phyloP scores from a whole-genome alignment of 306 rosid species.

The Cucurbita argyrosperma region DNA sequence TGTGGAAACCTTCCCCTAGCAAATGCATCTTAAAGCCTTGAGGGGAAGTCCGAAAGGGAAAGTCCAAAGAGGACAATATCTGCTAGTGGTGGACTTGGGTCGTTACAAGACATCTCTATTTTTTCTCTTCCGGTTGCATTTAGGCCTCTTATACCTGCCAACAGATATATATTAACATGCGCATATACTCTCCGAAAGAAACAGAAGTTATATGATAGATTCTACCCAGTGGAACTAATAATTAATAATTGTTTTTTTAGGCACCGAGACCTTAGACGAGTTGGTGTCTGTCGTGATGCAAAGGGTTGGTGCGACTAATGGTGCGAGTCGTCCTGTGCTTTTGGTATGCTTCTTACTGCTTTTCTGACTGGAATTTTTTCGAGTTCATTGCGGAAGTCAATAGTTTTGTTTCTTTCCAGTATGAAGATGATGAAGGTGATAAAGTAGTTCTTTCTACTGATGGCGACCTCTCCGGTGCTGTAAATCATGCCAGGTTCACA shows the following conservation, averaged over 20 bases:
- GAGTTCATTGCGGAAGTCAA: not conserved
- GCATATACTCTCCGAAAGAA: not conserved
- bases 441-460: constrained; percentile 58
- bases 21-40: too few relatives aligned
- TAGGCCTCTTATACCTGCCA: too few relatives aligned
- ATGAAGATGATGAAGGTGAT: constrained; percentile 94
- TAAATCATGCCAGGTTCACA: constrained; percentile 50
- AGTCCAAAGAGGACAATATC: too few relatives aligned
- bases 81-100: too few relatives aligned
- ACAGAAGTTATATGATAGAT: not conserved
- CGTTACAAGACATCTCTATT: too few relatives aligned
- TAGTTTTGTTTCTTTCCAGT: constrained; percentile 20
- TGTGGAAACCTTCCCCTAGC: too few relatives aligned
- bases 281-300: constrained; percentile 50
- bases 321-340: constrained; percentile 39
- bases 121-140: too few relatives aligned
- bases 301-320: constrained; percentile 35
- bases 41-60: too few relatives aligned
- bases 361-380: constrained; percentile 8
- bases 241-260: constrained; percentile 17
- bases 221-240: not conserved
- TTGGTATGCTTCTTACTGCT: constrained; percentile 36
- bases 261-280: constrained; percentile 53
- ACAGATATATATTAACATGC: too few relatives aligned
- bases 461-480: constrained; percentile 58